Evolutionary conservation across 192 early-diverging fungal genomes (phyloP), one percentile per base, ranked within the genome.

Genomic region (Martensiomyces pterosporus): DNA sequence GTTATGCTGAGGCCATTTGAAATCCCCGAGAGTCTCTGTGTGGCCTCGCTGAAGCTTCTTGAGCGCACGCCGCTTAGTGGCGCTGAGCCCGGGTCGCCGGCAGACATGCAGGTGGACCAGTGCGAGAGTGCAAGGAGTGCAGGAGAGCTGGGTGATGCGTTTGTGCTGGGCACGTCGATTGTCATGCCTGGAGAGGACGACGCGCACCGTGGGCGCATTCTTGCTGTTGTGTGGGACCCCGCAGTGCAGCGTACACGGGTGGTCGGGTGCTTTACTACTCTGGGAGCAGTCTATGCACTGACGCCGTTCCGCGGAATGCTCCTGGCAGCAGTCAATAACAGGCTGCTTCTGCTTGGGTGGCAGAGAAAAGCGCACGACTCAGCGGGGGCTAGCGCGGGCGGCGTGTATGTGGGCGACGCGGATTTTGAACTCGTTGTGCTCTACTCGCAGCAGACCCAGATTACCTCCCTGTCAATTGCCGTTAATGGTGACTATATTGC

Each of bases 151-250:
- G 43, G 55, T n/a, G 60, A 57, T 17, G 90, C 75, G 52, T 78
- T 84, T 59, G 79, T 85, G 21, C 68, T 88, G 32, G 92, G 92
- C n/a, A 93, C 92, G 8, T 79, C 83, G 16, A 61, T 80, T 24
- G 61, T 77, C 15, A 25, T 58, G 39, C 76, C 78, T 8, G 72
- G 52, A 21, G 73, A 85, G 37, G 81, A 84, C 32, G 81, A 92
- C 4, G 81, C 83, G 4, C 49, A 43, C n/a, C 76, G 64, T 14
- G 96, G 93, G 14, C 68, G 93, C 5, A 70, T 97, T 3, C 47
- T 92, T 24, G 67, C 88, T 10, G 73, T 87, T 39, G 60, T 64
- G n/a, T 77, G 57, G 57, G 76, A 88, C 8, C 47, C 57, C 3
- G 48, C 44, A 12, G 55, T 27, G n/a, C 60, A 67, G 6, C 60